These are phyloP conservation scores for Chlamydomonas sp. DNA, from an alignment of 139 green algal genomes.

Conservation along the genomic window DNA sequence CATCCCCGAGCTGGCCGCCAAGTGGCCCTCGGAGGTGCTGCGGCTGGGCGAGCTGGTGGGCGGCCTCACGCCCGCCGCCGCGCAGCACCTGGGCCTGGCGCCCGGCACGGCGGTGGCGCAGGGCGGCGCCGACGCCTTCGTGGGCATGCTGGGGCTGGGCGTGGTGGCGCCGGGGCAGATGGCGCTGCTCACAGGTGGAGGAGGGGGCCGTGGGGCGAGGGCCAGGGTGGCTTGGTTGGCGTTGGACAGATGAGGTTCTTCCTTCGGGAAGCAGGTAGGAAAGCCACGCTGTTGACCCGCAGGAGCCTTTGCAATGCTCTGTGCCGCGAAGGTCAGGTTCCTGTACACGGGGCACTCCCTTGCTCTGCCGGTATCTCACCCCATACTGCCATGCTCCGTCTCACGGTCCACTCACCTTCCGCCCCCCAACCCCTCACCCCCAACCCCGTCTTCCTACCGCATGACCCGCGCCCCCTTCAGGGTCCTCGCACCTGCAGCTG, in stretches of 20 bases:
- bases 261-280: too few species aligned
- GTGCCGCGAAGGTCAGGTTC: too few species aligned
- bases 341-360: too few species aligned
- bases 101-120: conserved; percentile 73
- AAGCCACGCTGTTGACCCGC: too few species aligned
- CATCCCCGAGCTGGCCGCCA: conserved; percentile 61
- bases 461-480: conserved; percentile 20
- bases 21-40: conserved; percentile 79
- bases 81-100: conserved; percentile 71
- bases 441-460: background rate
- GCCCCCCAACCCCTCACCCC: background rate
- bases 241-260: background rate
- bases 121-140: conserved; percentile 79
- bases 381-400: background rate
- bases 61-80: conserved; percentile 66
- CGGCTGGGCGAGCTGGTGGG: conserved; percentile 69
- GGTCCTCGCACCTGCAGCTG: conserved; percentile 84
- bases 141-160: conserved; percentile 86
- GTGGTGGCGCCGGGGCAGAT: conserved; percentile 75
- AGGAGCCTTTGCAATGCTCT: too few species aligned
- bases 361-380: too few species aligned
- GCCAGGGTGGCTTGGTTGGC: background rate
- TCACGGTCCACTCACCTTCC: background rate
- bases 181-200: conserved; percentile 79
- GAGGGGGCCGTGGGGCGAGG: background rate